phyloP scores from a whole-genome alignment of 768 basidiomycete genomes.

The Amanita pseudoporphyria region DNA sequence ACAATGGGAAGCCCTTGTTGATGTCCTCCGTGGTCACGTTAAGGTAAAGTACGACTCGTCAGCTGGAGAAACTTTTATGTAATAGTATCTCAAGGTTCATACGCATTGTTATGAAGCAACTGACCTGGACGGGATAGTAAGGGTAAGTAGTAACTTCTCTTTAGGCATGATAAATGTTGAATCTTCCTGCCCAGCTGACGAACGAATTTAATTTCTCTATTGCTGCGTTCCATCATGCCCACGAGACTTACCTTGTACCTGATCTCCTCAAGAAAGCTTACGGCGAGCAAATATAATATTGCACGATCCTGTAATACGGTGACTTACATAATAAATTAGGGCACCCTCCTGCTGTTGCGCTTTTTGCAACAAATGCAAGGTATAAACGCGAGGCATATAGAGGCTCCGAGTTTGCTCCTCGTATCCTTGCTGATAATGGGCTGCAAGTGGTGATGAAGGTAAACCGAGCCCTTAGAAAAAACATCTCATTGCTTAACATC shows the following conservation, averaged over 20 bases:
- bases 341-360: constrained; percentile 57
- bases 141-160: constrained; percentile 27
- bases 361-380: constrained; percentile 51
- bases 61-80: not conserved
- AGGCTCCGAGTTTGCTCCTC: constrained; percentile 70
- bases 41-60: constrained; percentile 30
- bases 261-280: constrained; percentile 64
- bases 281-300: constrained; percentile 26
- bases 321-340: constrained; percentile 23
- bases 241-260: constrained; percentile 82
- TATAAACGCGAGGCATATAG: constrained; percentile 76
- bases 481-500: not conserved
- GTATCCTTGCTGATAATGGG: constrained; percentile 56
- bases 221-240: constrained; percentile 71
- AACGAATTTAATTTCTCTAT: constrained; percentile 68
- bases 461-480: not conserved
- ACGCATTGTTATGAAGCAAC: constrained; percentile 55
- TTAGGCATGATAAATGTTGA: not conserved
- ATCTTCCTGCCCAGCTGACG: constrained; percentile 25
- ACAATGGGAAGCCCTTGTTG: constrained; percentile 67
- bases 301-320: not conserved
- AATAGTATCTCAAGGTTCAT: constrained; percentile 28
- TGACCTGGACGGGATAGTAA: constrained; percentile 60
- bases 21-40: constrained; percentile 68
- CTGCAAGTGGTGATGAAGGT: constrained; percentile 73